phyloP scores from a whole-genome alignment of 371 early-diverging fungal genomes.

The Mucor lusitanicus region DNA sequence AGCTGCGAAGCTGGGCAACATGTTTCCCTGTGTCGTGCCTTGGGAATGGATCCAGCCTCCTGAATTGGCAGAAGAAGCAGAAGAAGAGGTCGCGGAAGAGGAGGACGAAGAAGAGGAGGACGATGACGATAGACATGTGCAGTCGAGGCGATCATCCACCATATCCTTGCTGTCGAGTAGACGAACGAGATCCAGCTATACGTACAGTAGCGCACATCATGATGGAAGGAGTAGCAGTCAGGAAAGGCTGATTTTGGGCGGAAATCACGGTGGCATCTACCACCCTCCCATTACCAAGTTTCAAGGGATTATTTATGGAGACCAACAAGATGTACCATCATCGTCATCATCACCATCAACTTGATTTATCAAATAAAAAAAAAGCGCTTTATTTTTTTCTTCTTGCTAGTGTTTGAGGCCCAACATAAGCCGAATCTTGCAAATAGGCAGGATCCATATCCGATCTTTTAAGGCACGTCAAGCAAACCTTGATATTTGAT shows the following conservation, averaged over 20 bases:
- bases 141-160: slow-evolving; percentile 15
- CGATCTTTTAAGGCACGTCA: slow-evolving; percentile 46
- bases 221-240: slow-evolving; percentile 9
- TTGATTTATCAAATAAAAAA: neutral
- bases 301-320: slow-evolving; percentile 15
- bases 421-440: slow-evolving; percentile 24
- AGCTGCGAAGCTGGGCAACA: slow-evolving; percentile 56
- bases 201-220: neutral
- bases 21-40: slow-evolving; percentile 65
- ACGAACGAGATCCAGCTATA: slow-evolving; percentile 10
- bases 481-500: slow-evolving; percentile 36
- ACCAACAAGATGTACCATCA: neutral
- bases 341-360: neutral
- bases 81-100: slow-evolving; percentile 9
- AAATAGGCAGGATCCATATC: slow-evolving; percentile 42
- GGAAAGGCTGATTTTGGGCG: slow-evolving; percentile 3
- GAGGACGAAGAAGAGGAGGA: slow-evolving; percentile 10
- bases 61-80: slow-evolving; percentile 30
- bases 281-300: slow-evolving; percentile 9
- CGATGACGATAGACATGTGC: neutral
- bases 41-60: slow-evolving; percentile 61
- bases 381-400: neutral
- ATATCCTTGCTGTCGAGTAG: slow-evolving; percentile 18
- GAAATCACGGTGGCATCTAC: neutral
- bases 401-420: slow-evolving; percentile 26